phyloP scores from a whole-genome alignment of 75 land plant species.

The Ceratopteris richardii region DNA sequence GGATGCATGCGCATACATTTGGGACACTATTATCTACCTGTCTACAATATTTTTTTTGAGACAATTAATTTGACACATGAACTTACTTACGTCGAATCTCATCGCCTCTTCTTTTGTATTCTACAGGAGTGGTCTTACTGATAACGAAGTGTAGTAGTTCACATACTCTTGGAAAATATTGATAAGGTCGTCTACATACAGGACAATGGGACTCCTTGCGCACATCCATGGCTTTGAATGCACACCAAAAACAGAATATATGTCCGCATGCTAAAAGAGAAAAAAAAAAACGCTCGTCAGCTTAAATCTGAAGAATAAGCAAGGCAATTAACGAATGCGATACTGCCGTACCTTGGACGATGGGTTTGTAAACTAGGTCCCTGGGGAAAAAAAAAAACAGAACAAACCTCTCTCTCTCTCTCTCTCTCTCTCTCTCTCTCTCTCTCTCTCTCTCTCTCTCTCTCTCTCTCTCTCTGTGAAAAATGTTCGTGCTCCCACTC shows the following conservation, averaged over 20 bases:
- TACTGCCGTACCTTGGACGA: slow-evolving; percentile 60
- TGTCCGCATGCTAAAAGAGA: slow-evolving; percentile 63
- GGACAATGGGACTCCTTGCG: slow-evolving; percentile 46
- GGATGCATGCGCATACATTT: not conserved
- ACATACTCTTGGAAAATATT: slow-evolving; percentile 65
- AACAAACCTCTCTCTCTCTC: not conserved
- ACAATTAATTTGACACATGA: no score
- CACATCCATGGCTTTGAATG: slow-evolving; percentile 47
- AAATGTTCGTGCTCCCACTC: no score
- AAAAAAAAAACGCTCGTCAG: not conserved
- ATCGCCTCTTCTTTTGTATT: slow-evolving; percentile 41
- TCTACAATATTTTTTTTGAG: no score
- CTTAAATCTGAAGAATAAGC: no score
- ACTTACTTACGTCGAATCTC: slow-evolving; percentile 39
- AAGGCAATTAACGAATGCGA: no score
- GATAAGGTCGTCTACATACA: slow-evolving; percentile 54
- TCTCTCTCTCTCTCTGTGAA: no score
- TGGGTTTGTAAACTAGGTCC: slow-evolving; percentile 69
- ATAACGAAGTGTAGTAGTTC: slow-evolving; percentile 58
- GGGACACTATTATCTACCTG: no score
- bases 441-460: no score
- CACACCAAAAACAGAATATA: slow-evolving; percentile 88
- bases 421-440: slow-evolving; percentile 7
- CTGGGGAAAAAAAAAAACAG: slow-evolving; percentile 18
- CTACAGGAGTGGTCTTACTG: slow-evolving; percentile 40